These are phyloP conservation scores for Paecilomyces variotii DNA, from an alignment of 2,329 filamentous ascomycete genomes.

Conservation along the genomic window DNA sequence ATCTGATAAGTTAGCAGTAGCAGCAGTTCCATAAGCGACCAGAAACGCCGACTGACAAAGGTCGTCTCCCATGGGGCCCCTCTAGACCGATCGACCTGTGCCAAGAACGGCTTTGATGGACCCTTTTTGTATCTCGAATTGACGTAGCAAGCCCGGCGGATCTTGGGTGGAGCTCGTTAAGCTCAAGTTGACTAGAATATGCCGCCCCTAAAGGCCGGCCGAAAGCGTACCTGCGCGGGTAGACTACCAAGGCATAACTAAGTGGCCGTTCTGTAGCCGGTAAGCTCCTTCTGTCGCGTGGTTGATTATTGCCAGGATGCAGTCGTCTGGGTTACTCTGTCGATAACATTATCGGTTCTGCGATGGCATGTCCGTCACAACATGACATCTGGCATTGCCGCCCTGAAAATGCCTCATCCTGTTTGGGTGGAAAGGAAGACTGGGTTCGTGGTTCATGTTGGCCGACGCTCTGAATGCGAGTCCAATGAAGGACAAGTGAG, in stretches of 20 bases:
- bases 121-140: background rate
- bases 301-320: background rate
- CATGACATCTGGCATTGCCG: background rate
- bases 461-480: background rate
- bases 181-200: background rate
- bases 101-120: background rate
- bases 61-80: background rate
- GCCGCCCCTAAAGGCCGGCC: background rate
- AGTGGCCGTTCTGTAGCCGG: background rate
- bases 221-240: background rate
- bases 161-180: background rate
- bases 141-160: background rate
- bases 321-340: background rate
- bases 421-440: background rate
- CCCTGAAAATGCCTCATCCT: constrained; percentile 1
- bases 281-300: background rate
- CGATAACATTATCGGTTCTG: background rate
- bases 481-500: constrained; percentile 1
- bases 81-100: background rate
- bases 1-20: background rate
- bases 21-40: background rate
- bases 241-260: background rate
- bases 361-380: background rate
- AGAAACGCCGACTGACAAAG: background rate
- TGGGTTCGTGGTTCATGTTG: background rate